Base-by-base conservation (phyloP, 2,329 filamentous ascomycete species). In the Fusarium ramigenum region DNA sequence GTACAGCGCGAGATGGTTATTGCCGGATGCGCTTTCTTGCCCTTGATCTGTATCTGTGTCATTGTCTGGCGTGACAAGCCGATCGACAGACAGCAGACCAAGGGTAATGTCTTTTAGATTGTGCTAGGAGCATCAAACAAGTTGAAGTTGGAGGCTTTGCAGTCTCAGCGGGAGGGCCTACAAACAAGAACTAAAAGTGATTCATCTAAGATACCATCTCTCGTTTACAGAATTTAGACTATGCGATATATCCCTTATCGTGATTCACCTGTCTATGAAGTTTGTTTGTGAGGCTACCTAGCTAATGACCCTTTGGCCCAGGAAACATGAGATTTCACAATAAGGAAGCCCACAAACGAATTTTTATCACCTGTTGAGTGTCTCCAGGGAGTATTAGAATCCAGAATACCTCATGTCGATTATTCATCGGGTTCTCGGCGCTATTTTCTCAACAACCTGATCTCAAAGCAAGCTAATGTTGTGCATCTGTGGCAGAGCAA, bases 21-120 rank as follows among this genome's bases (percentile, higher is more conserved):
- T 25, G 79, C 81, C 3, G 81, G 81, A 3, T 80, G 79, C 4
- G 79, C 77, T 6, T 74, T 83, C 30, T 78, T 82, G 69, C 77
- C 73, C 2, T 37, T 83, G 23, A 74, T 76, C 6, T 74, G 82
- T 40, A 72, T 84, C 9, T 86, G 83, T 74, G 78, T 84, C 2
- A 78, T 87, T 78, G 84, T 88, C 65, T 83, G 80, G 75, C 85
- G 89, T 69, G 83, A 87, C 72, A 84, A 88, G 60, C 77, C 89
- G 8, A 82, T 80, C 59, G 85, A 86, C 77, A 79, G 84, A 39
- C 79, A 83, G 52, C 87, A 89, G 79, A 84, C 83, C 15, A 88
- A 86, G 81, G 87, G 88, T 37, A 83, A 77, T 9, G 84, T 89
- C 7, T 87, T 87, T 70, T 88, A 84, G 72, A 34, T 37, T 30